These are phyloP conservation scores for Colletotrichum magnum DNA, from an alignment of 2,329 filamentous ascomycete genomes.

Conservation along the genomic window DNA sequence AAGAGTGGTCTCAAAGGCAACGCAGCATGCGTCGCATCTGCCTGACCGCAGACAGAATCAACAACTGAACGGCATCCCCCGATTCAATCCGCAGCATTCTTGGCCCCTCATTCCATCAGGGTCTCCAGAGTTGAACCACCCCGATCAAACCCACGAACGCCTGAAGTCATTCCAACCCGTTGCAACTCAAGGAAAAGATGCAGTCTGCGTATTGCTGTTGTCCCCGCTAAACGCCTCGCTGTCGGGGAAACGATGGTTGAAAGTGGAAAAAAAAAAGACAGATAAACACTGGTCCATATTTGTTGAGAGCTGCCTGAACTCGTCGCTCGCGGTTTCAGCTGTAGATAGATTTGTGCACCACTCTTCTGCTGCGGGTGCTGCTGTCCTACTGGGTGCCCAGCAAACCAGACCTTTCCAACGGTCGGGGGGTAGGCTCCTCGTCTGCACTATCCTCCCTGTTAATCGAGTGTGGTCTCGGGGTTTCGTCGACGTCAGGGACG, in stretches of 20 bases:
- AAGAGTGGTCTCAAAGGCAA: constrained; percentile 28
- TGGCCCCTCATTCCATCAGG: constrained; percentile 3
- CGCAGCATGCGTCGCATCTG: constrained; percentile 16
- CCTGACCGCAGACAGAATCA: constrained; percentile 21
- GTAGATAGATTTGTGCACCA: constrained; percentile 1
- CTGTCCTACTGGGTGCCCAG: constrained; percentile 36
- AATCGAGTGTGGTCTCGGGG: constrained; percentile 56
- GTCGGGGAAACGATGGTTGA: constrained; percentile 31
- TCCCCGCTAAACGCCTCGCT: constrained; percentile 40
- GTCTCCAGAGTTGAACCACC: constrained; percentile 4
- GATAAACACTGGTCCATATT: constrained; percentile 18
- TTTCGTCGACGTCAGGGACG: constrained; percentile 54
- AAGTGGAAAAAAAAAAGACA: constrained; percentile 34
- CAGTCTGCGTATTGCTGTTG: constrained; percentile 40
- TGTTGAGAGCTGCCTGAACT: constrained; percentile 4
- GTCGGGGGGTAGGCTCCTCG: constrained; percentile 59
- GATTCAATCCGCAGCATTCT: constrained; percentile 9
- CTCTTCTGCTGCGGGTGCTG: constrained; percentile 20
- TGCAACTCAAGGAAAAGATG: constrained; percentile 40
- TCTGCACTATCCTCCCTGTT: constrained; percentile 44
- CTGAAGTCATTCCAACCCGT: constrained; percentile 13
- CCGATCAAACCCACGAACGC: constrained; percentile 29
- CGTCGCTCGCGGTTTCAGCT: not conserved
- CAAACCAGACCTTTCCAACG: constrained; percentile 41
- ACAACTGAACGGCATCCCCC: constrained; percentile 13